These are phyloP conservation scores for Coemansia javaensis DNA, from an alignment of 192 early-diverging fungal genomes.

Conservation along the genomic window DNA sequence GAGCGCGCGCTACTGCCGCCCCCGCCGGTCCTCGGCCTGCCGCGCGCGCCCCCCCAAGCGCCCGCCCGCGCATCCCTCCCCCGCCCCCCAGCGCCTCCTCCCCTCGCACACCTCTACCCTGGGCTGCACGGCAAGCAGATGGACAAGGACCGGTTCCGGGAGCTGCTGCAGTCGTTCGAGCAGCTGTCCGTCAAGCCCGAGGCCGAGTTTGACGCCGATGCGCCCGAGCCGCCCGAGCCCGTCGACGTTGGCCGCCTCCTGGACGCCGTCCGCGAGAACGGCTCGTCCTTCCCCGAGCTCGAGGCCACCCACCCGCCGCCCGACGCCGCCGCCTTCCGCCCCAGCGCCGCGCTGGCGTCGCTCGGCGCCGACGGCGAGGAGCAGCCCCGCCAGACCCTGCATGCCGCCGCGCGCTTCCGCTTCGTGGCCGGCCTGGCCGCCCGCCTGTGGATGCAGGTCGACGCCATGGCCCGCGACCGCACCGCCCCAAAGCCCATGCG, in stretches of 20 bases:
- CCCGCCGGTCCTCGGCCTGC: too few relatives aligned
- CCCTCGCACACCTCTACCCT: too few relatives aligned
- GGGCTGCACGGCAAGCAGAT: too few relatives aligned
- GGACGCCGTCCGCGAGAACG: constrained; percentile 13
- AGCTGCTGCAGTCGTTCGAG: constrained; percentile 45
- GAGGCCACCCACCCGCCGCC: constrained; percentile 32
- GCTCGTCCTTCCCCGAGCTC: constrained; percentile 43
- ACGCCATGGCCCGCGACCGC: constrained; percentile 8
- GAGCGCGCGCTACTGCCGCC: too few relatives aligned
- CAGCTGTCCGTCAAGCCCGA: constrained; percentile 45
- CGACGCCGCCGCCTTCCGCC: constrained; percentile 17
- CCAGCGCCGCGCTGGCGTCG: constrained; percentile 18
- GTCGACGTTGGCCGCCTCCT: constrained; percentile 18
- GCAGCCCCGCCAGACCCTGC: constrained; percentile 31
- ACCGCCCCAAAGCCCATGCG: constrained; percentile 4
- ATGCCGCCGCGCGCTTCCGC: constrained; percentile 33
- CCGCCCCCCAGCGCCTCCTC: too few relatives aligned
- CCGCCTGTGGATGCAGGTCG: constrained; percentile 22
- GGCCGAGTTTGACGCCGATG: constrained; percentile 18
- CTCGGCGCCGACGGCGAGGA: constrained; percentile 3
- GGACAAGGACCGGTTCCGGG: constrained; percentile 49
- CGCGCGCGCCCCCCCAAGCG: too few relatives aligned
- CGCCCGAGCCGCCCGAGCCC: constrained; percentile 10
- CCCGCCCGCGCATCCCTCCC: too few relatives aligned
- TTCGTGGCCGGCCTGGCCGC: constrained; percentile 30